Conservation (phyloP, 2,329 filamentous ascomycete species). For the Trichoderma polysporum region DNA sequence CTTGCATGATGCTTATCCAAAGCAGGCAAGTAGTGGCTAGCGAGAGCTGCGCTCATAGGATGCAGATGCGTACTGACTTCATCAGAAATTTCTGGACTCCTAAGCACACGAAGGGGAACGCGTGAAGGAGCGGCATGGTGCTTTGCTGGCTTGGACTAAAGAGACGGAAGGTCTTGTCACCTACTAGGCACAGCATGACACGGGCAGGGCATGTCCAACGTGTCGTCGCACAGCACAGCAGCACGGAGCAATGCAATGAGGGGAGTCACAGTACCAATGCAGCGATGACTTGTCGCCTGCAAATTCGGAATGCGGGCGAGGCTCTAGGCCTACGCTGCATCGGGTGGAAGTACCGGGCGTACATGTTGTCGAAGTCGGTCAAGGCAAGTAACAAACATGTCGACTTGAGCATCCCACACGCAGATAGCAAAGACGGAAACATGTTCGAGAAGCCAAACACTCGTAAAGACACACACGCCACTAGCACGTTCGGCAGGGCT, state of each 20-base stretch:
- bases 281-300: constrained; percentile 20
- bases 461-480: neutral
- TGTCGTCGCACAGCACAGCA: constrained; percentile 15
- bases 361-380: neutral
- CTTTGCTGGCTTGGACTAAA: neutral
- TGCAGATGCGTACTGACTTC: neutral
- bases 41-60: neutral
- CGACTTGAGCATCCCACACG: neutral
- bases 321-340: neutral
- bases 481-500: constrained; percentile 8
- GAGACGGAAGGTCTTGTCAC: neutral
- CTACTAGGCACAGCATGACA: constrained; percentile 10
- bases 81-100: neutral
- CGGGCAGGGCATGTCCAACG: constrained; percentile 11
- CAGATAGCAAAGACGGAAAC: neutral
- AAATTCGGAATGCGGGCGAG: neutral
- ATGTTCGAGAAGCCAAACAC: neutral
- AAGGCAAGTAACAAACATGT: neutral
- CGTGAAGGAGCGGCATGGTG: neutral
- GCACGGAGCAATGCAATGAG: constrained; percentile 11
- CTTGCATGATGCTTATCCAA: constrained; percentile 17
- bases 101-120: neutral
- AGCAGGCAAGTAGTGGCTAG: neutral
- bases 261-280: constrained; percentile 6
- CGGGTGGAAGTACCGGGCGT: neutral